Percentiles rank a stretch among this genome's conserved stretches.
Evolutionary conservation across 257 asterid genomes (phyloP).

Genomic region (Scutellaria barbata): DNA sequence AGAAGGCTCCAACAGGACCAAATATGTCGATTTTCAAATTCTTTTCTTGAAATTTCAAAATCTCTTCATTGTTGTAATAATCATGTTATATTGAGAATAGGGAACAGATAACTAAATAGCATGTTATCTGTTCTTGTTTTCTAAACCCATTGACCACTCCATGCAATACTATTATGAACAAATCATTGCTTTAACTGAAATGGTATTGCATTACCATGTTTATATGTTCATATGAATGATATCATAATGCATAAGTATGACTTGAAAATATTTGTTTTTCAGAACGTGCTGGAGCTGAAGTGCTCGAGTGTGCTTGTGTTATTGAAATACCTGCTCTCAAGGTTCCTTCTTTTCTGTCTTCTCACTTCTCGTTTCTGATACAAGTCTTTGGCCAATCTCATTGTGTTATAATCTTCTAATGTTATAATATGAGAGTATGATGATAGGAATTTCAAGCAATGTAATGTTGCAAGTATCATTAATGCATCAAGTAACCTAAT

Average conservation of each 20-base stretch:
- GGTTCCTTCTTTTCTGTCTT: constrained; percentile 39
- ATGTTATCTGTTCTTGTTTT: no score
- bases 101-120: no score
- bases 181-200: not conserved
- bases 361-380: not conserved
- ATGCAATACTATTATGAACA: not conserved
- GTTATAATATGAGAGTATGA: no score
- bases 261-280: constrained; percentile 30
- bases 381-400: not conserved
- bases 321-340: constrained; percentile 76
- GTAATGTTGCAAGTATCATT: not conserved
- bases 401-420: no score
- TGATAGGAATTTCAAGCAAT: no score
- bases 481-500: not conserved
- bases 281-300: constrained; percentile 83
- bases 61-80: no score
- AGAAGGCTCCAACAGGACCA: not conserved
- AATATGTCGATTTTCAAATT: not conserved
- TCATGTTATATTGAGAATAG: not conserved
- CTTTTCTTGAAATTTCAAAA: no score
- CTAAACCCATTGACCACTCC: no score
- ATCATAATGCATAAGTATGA: constrained; percentile 15
- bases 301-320: constrained; percentile 81
- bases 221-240: not conserved
- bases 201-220: not conserved